Base-by-base conservation (phyloP, 805 yeast species). In the Lipomyces orientalis region DNA sequence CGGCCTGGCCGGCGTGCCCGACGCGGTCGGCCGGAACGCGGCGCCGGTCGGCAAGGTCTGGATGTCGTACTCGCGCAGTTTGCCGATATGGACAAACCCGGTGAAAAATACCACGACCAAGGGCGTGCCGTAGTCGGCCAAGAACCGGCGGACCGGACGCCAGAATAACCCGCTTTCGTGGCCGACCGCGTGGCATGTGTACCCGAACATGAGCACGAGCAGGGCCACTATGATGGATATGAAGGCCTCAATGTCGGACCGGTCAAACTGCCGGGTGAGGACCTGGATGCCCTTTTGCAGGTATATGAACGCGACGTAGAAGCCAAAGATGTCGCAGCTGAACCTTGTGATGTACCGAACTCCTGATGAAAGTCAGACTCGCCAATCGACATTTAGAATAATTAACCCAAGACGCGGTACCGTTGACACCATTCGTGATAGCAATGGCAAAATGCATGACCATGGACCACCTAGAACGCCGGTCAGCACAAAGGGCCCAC, bases 251-350 rank as follows among this genome's bases (percentile, higher is more conserved):
- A 73, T 76, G 31, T 74, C 81, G 0, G 76, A 74, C 1, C 77
- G 75, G 12, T 77, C 70, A 74, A 94, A 94, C 76, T 94, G 98
- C 62, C 87, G 80, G 0, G 85, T 79, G 46, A 93, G 77, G 33
- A 95, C 90, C 75, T 92, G 95, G 22, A 94, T 87, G 0, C 98
- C 98, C 75, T 94, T 94, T 76, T 92, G 93, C 62, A 93, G 83
- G 79, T 94, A 94, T 12, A 94, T 91, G 16, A 92, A 83, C 75
- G 92, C 91, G 74, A 92, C 94, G 78, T 93, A 94, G 63, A 93
- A 84, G 0, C 98, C 99, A 82, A 94, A 94, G 4, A 91, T 91
- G 71, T 94, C 97, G 55, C 72, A 69, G 54, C 68, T 62, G 46
- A 64, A 69, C 8, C 65, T 57, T 4, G 72, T 69, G 19, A 69